Evolutionary conservation across 1,139 yeast species (phyloP).

Genomic region (Suhomyces yuchorum): DNA sequence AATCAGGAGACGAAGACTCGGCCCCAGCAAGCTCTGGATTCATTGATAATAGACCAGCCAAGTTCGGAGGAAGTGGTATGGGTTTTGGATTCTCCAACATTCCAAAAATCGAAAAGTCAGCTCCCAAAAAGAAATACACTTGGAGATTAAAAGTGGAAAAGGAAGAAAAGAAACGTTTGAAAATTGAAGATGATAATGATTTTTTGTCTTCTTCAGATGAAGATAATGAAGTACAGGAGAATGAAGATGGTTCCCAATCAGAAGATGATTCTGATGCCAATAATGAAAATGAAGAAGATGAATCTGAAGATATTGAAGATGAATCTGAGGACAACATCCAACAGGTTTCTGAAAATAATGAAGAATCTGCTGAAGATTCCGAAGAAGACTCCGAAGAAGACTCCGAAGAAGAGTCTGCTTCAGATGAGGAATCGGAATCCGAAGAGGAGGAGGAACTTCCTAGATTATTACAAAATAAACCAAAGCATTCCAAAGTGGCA

Average conservation of each 20-base stretch:
- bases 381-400: slow-evolving; percentile 42
- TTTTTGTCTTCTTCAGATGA: slow-evolving; percentile 31
- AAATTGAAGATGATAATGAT: slow-evolving; percentile 44
- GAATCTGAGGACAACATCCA: not conserved
- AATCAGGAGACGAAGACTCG: slow-evolving; percentile 12
- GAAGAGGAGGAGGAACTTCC: slow-evolving; percentile 33
- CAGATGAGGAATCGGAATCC: slow-evolving; percentile 22
- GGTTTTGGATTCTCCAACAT: slow-evolving; percentile 73
- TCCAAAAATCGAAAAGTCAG: slow-evolving; percentile 44
- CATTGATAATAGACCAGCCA: slow-evolving; percentile 70
- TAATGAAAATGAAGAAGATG: slow-evolving; percentile 22
- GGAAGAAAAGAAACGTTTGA: slow-evolving; percentile 37
- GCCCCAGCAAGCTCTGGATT: slow-evolving; percentile 49
- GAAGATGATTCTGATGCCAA: slow-evolving; percentile 20
- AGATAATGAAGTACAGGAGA: slow-evolving; percentile 25
- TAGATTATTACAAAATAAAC: slow-evolving; percentile 38
- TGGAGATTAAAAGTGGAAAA: slow-evolving; percentile 45
- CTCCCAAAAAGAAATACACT: slow-evolving; percentile 40
- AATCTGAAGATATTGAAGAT: slow-evolving; percentile 9
- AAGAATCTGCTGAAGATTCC: slow-evolving; percentile 22
- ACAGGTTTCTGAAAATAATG: slow-evolving; percentile 21
- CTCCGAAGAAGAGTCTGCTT: slow-evolving; percentile 38
- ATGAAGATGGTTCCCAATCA: slow-evolving; percentile 10
- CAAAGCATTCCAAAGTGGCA: slow-evolving; percentile 47
- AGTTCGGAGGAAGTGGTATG: slow-evolving; percentile 57